Base-by-base conservation (phyloP, 2,329 filamentous ascomycete genomes). In the Phialophora expanda region DNA sequence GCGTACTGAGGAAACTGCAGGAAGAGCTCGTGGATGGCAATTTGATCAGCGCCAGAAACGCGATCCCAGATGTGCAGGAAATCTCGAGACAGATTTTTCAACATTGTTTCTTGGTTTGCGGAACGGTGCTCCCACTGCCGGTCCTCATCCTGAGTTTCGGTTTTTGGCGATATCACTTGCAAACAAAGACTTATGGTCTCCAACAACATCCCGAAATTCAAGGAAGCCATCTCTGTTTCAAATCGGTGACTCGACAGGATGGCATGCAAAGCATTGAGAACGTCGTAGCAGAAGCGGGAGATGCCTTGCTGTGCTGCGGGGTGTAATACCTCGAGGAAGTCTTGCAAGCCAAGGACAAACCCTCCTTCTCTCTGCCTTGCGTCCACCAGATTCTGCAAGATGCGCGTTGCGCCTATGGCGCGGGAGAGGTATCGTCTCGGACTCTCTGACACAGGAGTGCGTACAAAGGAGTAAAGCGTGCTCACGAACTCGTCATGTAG, bases 261-360 rank as follows among this genome's bases (percentile, higher is more conserved):
- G 28, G 59, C 50, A 41, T 70, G 68, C 12, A 69, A 24, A 20
- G 66, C 61, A 58, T 55, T 61, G 38, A 72, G 58, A 20, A 72
- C 62, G 46, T 71, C 70, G 41, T 69, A 41, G 50, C 62, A 62
- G 54, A 70, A 65, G 24, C 70, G 69, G 34, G 70, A 66, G 22
- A 71, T 64, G 12, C 62, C 59, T 46, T 68, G 59, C 46, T 55
- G 44, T 32, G 67, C 66, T 11, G 69, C 68, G n/a, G 57, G 56
- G 28, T 70, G 61, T 17, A 71, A 60, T 17, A 60, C 38, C n/a
- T 61, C 55, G 9, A 71, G n/a, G 24, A 70, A 62, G 44, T 62
- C 30, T 28, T 54, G 22, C n/a, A 69, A 44, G 14, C 63, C 44
- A 30, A 72, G 9, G 14, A 70, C 62, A 53, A 58, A 67, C 22